Base-by-base conservation (phyloP, 306 rosid species). In the Cucumis cinereus region DNA sequence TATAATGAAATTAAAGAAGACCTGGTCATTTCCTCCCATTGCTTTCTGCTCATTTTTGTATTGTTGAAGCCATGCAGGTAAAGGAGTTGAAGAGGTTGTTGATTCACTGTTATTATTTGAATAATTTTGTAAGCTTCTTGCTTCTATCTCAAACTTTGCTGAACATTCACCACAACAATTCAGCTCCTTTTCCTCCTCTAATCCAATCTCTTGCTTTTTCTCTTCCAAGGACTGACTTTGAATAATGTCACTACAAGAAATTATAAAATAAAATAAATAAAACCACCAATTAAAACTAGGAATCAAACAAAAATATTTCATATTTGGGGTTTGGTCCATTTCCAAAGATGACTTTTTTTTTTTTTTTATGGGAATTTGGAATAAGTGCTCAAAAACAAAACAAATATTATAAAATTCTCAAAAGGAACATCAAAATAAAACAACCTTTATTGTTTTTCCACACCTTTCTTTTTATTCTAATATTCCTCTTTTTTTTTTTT, bases 11-110 rank as follows among this genome's bases (percentile, higher is more conserved):
- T 57, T 55, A 77, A 77, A 43, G 40, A 63, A 81, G 33, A 94
- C 98, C 98, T 91, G 92, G 77, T 90, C 82, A 77, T 81, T 86
- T 50, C 85, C 59, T 74, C 20, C 41, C 52, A 79, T 36, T 80
- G 73, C 80, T 78, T 81, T 85, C 77, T 78, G 88, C 86, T 92
- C 89, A 63, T 83, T 86, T 82, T 88, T 92, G 89, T 83, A 92
- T 78, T 88, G 98, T 88, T 90, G 98, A 74, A 95, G 97, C 99
- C 99, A 95, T 90, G 97, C 93, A 88, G 99, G 99, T 36, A 95
- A 66, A 55, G 78, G 93, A 82, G 76, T 83, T 79, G 96, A 88
- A 66, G 75, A 41, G 73, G 78, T 83, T 66, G 80, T 83, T 55
- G 91, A 87, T 68, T 83, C 89, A 76, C 87, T 82, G 56, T 91